phyloP scores from a whole-genome alignment of 2,329 filamentous ascomycete genomes.

The Microsporum audouinii region DNA sequence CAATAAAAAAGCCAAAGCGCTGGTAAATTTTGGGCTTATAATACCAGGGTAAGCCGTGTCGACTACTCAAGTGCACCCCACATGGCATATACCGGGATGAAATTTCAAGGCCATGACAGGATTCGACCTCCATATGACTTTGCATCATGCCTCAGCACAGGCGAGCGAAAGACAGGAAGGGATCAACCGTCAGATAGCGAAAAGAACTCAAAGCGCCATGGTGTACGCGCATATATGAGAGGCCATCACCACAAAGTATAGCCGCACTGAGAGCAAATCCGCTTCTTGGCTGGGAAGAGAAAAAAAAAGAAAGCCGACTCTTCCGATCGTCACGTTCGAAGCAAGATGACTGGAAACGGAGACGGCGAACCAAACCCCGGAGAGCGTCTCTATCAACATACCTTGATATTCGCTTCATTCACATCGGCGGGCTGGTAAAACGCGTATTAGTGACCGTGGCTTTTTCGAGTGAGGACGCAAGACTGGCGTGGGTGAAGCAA shows the following conservation, averaged over 20 bases:
- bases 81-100: background rate
- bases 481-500: constrained; percentile 6
- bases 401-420: constrained; percentile 95
- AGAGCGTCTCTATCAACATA: constrained; percentile 87
- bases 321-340: constrained; percentile 26
- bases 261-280: constrained; percentile 2
- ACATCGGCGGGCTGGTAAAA: constrained; percentile 74
- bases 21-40: background rate
- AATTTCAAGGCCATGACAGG: constrained; percentile 35
- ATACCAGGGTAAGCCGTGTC: background rate
- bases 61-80: constrained; percentile 1
- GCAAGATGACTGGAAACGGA: constrained; percentile 30
- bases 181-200: constrained; percentile 26
- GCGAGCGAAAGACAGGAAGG: constrained; percentile 19
- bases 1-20: constrained; percentile 5
- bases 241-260: constrained; percentile 1
- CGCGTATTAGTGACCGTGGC: constrained; percentile 38
- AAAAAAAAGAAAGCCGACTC: constrained; percentile 23
- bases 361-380: constrained; percentile 60
- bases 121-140: constrained; percentile 44
- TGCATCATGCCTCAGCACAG: constrained; percentile 22
- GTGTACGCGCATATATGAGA: background rate
- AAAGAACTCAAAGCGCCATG: constrained; percentile 13
- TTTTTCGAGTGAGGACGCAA: constrained; percentile 10
- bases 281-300: constrained; percentile 12